phyloP scores from a whole-genome alignment of 2,329 filamentous ascomycete genomes.

The Fusarium lateritium region DNA sequence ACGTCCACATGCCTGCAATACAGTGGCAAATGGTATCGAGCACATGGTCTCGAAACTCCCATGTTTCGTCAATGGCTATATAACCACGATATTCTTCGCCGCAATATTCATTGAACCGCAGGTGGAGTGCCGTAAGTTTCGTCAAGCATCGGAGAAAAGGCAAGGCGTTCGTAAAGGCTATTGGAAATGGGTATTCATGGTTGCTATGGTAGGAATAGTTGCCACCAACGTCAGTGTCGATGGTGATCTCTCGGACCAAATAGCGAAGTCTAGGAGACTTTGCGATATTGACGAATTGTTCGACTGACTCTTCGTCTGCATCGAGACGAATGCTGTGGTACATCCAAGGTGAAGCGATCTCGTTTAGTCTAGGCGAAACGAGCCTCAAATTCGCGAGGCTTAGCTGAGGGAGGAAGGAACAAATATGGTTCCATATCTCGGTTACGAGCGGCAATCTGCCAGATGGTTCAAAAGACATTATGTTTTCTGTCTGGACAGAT shows the following conservation, averaged over 20 bases:
- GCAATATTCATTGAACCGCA: slow-evolving; percentile 29
- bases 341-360: background rate
- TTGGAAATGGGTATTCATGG: background rate
- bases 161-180: slow-evolving; percentile 16
- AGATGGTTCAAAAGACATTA: background rate
- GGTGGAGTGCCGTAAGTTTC: background rate
- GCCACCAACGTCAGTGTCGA: slow-evolving; percentile 32
- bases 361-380: slow-evolving; percentile 2
- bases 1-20: slow-evolving; percentile 30
- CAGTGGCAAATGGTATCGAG: slow-evolving; percentile 39
- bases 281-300: slow-evolving; percentile 27
- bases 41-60: slow-evolving; percentile 19
- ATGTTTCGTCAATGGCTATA: slow-evolving; percentile 5
- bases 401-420: background rate
- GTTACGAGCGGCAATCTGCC: background rate
- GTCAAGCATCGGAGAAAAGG: slow-evolving; percentile 5
- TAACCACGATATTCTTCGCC: background rate
- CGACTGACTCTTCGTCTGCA: slow-evolving; percentile 5
- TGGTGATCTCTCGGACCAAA: slow-evolving; percentile 28
- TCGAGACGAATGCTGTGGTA: slow-evolving; percentile 20
- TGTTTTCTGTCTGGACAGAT: background rate
- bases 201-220: slow-evolving; percentile 4
- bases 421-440: slow-evolving; percentile 35
- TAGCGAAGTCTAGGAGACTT: slow-evolving; percentile 3
- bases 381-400: slow-evolving; percentile 17